A percentile compares a stretch with the other conserved stretches of the same genome.
These are phyloP conservation scores for Ogataea pini DNA, from an alignment of 805 yeast species.

Conservation along the genomic window DNA sequence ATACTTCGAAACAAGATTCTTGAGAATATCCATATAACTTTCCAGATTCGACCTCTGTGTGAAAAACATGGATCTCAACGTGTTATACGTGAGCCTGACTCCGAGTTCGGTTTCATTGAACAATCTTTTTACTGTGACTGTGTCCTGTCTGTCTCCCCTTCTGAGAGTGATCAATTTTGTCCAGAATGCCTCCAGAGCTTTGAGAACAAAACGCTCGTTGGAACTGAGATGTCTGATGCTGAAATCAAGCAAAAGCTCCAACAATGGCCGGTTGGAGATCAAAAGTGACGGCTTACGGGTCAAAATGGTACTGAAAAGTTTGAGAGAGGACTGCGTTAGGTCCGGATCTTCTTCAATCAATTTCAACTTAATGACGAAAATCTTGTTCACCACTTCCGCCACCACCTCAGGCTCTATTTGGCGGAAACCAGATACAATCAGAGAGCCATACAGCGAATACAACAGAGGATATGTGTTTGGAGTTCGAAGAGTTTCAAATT, in stretches of 20 bases:
- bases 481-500: constrained; percentile 30
- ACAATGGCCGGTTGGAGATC: constrained; percentile 29
- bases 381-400: constrained; percentile 38
- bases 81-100: constrained; percentile 36
- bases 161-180: constrained; percentile 43
- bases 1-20: constrained; percentile 40
- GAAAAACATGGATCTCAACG: constrained; percentile 48
- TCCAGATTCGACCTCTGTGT: constrained; percentile 61
- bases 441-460: constrained; percentile 46
- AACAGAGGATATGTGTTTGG: constrained; percentile 43
- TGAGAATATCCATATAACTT: constrained; percentile 51
- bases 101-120: constrained; percentile 34
- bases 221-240: constrained; percentile 43
- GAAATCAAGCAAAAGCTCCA: constrained; percentile 33
- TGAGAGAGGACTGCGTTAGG: constrained; percentile 50
- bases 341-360: constrained; percentile 58
- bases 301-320: constrained; percentile 51
- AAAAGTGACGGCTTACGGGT: constrained; percentile 52
- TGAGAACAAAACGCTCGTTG: constrained; percentile 57
- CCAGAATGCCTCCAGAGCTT: constrained; percentile 60
- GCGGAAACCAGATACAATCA: constrained; percentile 41
- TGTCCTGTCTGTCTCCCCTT: constrained; percentile 45
- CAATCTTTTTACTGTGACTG: constrained; percentile 28
- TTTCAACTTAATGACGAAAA: constrained; percentile 39
- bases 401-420: constrained; percentile 36